Conservation (phyloP, 129 eudicot species). For the Apium graveolens region DNA sequence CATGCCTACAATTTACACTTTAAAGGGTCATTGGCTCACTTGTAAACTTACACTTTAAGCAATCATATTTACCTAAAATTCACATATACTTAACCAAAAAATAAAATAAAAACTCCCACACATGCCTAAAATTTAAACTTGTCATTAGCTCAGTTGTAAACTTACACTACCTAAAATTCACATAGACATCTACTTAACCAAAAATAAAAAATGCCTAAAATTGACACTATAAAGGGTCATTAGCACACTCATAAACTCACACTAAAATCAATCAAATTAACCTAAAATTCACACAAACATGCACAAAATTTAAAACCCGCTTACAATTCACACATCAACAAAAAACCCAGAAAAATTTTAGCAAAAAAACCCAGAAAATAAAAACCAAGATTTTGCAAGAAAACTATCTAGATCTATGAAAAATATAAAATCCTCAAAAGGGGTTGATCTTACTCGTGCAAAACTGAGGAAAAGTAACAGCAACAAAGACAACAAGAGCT, state of each 20-base stretch:
- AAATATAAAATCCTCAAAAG: conserved; percentile 13
- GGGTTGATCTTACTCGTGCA: conserved; percentile 15
- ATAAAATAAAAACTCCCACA: background rate
- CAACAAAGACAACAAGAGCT: conserved; percentile 19
- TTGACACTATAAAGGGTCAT: too few species aligned
- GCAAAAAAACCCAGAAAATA: background rate
- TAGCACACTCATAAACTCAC: background rate
- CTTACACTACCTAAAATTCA: background rate
- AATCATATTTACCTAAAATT: background rate
- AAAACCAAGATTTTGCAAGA: background rate
- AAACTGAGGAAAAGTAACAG: conserved; percentile 17
- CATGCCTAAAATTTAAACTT: background rate
- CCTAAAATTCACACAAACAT: background rate
- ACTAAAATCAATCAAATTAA: background rate
- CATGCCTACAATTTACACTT: background rate
- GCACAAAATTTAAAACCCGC: background rate
- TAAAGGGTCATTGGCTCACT: background rate
- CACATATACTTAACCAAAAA: background rate
- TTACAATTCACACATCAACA: background rate
- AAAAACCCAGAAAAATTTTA: background rate
- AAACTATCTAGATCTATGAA: conserved; percentile 7
- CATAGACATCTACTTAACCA: background rate
- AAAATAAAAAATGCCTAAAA: background rate
- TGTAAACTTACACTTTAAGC: background rate
- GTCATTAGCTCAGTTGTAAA: too few species aligned